Evolutionary conservation across 108 stramenopile genomes (phyloP), one percentile per base, ranked within the genome.

Genomic region (Mayamaea pseudoterrestris): DNA sequence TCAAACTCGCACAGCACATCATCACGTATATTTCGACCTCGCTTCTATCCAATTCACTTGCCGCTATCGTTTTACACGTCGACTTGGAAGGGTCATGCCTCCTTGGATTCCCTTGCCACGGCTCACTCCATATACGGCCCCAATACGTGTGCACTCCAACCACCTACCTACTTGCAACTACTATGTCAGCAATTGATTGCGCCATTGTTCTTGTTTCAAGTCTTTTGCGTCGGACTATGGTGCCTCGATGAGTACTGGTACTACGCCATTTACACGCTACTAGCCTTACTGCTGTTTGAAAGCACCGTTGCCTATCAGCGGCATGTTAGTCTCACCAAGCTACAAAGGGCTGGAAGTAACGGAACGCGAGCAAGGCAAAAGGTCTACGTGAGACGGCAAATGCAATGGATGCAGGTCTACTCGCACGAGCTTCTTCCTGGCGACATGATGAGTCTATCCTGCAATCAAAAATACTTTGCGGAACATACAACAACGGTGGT

Each of bases 181-280:
- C 74, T 97, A 23, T 44, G 51, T 26, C 87, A 95, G 53, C 96
- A 99, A 58, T 55, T 89, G 9, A 53, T 94, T 3, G 89, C 92
- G 21, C 98, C 98, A 1, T 94, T 99, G 49, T 97, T 97, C 51
- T 60, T 97, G 5, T 99, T 99, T 57, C 98, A 99, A 73, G 65
- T 96, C n/a, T 64, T 99, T 8, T 99, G 98, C 65, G 93, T 96
- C 34, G 16, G 80, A 14, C 63, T 99, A 32, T 99, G 98, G 98
- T 68, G 68, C 46, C 58, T 99, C 27, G 98, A 99, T 69, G 98
- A 97, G 50, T 99, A 97, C 70, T 97, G 96, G 98, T 90, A 93
- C 66, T 96, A 96, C 63, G 72, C 87, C 0, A 47, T 94, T n/a
- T 95, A 94, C 58, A 98, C 97, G 9, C 69, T 98, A 5, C 50